These are phyloP conservation scores for Alternaria triticina DNA, from an alignment of 2,329 filamentous ascomycete genomes.

Conservation along the genomic window DNA sequence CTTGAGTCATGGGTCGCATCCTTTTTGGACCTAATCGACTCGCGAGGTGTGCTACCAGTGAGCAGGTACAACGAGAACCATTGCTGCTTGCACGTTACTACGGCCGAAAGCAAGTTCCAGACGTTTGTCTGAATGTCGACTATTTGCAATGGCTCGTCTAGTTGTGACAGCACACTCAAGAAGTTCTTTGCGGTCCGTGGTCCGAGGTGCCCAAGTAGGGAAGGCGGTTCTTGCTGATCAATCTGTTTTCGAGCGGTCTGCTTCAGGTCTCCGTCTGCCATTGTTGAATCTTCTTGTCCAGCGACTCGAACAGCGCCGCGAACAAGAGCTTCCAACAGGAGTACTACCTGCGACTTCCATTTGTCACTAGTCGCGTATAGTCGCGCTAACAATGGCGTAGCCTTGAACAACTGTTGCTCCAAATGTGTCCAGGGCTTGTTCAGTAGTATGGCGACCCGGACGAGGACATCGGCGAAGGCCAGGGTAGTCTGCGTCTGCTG, in stretches of 20 bases:
- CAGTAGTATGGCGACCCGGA: constrained; percentile 72
- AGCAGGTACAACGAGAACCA: constrained; percentile 95
- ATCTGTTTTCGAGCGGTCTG: not conserved
- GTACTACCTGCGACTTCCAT: constrained; percentile 70
- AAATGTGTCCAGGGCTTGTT: constrained; percentile 69
- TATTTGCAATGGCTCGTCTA: constrained; percentile 77
- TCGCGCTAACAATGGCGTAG: constrained; percentile 76
- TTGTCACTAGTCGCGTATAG: constrained; percentile 73
- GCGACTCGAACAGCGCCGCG: constrained; percentile 68
- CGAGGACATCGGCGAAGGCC: constrained; percentile 69
- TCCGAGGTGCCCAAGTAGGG: constrained; percentile 88
- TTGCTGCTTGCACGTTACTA: constrained; percentile 89
- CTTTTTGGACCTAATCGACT: constrained; percentile 68
- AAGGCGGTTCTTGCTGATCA: constrained; percentile 72
- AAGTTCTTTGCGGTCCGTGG: constrained; percentile 84
- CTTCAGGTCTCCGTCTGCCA: constrained; percentile 10
- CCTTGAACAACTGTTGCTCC: constrained; percentile 81
- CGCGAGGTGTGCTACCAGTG: constrained; percentile 83
- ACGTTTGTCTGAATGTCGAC: constrained; percentile 69
- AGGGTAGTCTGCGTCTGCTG: constrained; percentile 70
- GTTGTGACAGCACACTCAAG: constrained; percentile 74
- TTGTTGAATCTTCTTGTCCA: constrained; percentile 35
- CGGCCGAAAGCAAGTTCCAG: constrained; percentile 85
- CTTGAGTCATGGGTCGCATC: constrained; percentile 47
- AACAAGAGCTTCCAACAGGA: constrained; percentile 75